Percentiles rank a stretch among this genome's conserved stretches.
Conservation (phyloP, 176 grass and related monocot genomes). For the Carex scoparia region DNA sequence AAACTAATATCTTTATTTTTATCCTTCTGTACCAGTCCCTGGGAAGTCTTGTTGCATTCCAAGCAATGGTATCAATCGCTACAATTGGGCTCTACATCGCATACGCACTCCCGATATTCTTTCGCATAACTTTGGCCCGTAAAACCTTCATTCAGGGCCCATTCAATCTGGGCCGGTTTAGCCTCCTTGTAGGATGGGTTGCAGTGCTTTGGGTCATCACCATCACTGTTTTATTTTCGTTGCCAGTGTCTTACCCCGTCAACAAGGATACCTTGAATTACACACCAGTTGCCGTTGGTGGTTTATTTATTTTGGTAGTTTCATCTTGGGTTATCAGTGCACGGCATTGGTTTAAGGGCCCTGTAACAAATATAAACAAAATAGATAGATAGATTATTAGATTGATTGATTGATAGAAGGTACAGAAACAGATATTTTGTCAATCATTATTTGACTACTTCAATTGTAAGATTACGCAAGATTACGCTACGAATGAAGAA, state of each 20-base stretch:
- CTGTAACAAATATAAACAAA: conserved; percentile 23
- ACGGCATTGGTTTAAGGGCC: conserved; percentile 70
- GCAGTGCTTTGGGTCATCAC: conserved; percentile 95
- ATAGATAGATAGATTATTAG: neutral
- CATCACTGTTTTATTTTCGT: conserved; percentile 92
- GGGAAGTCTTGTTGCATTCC: conserved; percentile 88
- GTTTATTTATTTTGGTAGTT: conserved; percentile 24
- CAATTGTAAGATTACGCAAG: neutral
- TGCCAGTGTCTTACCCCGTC: conserved; percentile 73
- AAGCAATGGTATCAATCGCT: conserved; percentile 97
- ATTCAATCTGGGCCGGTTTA: conserved; percentile 71
- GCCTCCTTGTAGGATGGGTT: conserved; percentile 52
- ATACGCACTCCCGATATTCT: conserved; percentile 85
- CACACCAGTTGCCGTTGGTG: conserved; percentile 26
- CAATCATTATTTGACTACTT: neutral
- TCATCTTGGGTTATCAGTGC: conserved; percentile 27
- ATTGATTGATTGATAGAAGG: neutral
- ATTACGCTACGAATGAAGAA: conserved; percentile 1
- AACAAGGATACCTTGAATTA: conserved; percentile 67
- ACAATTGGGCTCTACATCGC: conserved; percentile 86
- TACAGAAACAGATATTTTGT: neutral
- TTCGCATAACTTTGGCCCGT: conserved; percentile 68
- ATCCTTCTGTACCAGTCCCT: conserved; percentile 48
- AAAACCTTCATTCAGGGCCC: conserved; percentile 61
- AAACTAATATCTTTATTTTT: neutral